Conservation (phyloP, 805 yeast genomes). For the Wickerhamiella azymoides region DNA sequence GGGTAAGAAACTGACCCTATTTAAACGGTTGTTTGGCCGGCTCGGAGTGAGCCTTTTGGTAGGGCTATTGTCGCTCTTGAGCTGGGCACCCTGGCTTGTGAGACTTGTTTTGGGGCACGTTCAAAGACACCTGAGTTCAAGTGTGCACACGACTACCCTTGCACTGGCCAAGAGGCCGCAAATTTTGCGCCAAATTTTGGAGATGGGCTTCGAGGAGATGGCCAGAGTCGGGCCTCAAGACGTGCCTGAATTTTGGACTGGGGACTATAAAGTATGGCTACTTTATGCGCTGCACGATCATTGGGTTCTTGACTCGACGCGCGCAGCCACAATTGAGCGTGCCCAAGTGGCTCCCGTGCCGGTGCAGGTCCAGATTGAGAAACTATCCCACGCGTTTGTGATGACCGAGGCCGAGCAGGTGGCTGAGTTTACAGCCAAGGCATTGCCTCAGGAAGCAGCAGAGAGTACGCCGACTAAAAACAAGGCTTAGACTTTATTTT, state of each 20-base stretch:
- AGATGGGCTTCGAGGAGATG: slow-evolving; percentile 50
- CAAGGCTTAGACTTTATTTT: too few relatives aligned
- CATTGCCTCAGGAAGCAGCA: neutral
- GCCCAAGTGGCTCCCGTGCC: neutral
- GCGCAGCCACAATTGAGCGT: slow-evolving; percentile 29
- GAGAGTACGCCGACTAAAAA: too few relatives aligned
- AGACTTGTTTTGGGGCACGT: slow-evolving; percentile 22
- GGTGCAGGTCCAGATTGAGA: neutral
- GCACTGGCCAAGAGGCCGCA: slow-evolving; percentile 30
- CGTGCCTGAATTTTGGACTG: slow-evolving; percentile 35
- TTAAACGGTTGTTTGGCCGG: slow-evolving; percentile 5
- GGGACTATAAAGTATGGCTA: slow-evolving; percentile 35
- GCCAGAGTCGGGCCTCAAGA: slow-evolving; percentile 26
- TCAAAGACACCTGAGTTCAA: slow-evolving; percentile 9
- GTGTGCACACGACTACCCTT: slow-evolving; percentile 26
- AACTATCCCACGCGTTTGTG: slow-evolving; percentile 4
- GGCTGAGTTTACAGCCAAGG: neutral
- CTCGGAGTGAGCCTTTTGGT: neutral
- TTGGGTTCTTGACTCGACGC: slow-evolving; percentile 47
- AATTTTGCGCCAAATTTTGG: slow-evolving; percentile 41
- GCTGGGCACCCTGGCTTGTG: slow-evolving; percentile 20
- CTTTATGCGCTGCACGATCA: slow-evolving; percentile 48
- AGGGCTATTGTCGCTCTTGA: neutral
- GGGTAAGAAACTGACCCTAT: slow-evolving; percentile 25
- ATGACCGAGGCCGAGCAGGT: neutral